phyloP scores from a whole-genome alignment of 805 yeast genomes.

The Yarrowia sp. region DNA sequence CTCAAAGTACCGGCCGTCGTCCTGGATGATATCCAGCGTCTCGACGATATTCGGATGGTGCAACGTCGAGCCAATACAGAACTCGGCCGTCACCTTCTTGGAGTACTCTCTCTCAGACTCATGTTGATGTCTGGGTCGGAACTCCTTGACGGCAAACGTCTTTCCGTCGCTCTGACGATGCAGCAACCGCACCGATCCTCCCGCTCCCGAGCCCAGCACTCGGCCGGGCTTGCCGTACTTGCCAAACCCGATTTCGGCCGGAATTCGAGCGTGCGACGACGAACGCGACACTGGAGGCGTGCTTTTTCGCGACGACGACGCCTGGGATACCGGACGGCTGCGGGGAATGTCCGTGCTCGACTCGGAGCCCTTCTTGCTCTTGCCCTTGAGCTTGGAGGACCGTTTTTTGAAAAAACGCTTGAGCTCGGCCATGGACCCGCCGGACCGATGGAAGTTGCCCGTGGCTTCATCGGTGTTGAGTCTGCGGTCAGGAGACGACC shows the following conservation, averaged over 20 bases:
- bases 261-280: neutral
- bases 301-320: neutral
- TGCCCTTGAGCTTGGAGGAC: constrained; percentile 29
- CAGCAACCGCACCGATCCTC: constrained; percentile 81
- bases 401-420: constrained; percentile 46
- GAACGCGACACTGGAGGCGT: constrained; percentile 1
- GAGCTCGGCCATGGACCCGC: constrained; percentile 41
- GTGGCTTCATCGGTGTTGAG: constrained; percentile 25
- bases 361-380: constrained; percentile 24
- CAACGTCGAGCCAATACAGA: constrained; percentile 87
- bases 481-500: constrained; percentile 18
- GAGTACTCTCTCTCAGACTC: constrained; percentile 85
- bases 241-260: neutral
- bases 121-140: constrained; percentile 67
- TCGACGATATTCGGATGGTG: constrained; percentile 88
- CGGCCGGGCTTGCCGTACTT: constrained; percentile 76
- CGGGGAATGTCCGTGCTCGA: neutral
- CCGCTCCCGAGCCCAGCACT: constrained; percentile 91
- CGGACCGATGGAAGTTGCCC: constrained; percentile 29
- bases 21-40: constrained; percentile 88
- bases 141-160: constrained; percentile 90
- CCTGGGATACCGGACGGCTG: neutral
- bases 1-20: constrained; percentile 79
- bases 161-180: constrained; percentile 63
- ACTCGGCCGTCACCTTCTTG: constrained; percentile 89